A percentile compares a stretch with the other conserved stretches of the same genome.
Evolutionary conservation across 345 rosid species (phyloP).

Genomic region (Leavenworthia alabamica): DNA sequence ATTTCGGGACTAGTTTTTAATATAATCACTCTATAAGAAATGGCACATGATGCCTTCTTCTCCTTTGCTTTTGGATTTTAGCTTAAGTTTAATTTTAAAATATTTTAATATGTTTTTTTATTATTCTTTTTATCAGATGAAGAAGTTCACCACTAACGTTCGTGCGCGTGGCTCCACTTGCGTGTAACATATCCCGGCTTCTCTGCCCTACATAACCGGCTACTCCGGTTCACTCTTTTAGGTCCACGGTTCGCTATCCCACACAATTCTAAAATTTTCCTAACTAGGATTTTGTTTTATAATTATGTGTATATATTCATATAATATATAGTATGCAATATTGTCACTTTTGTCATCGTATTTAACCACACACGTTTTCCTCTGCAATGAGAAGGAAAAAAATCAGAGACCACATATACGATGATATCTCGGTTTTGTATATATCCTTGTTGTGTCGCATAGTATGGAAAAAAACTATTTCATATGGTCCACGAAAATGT

Average conservation of each 20-base stretch:
- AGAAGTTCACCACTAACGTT: constrained; percentile 20
- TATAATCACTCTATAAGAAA: constrained; percentile 14
- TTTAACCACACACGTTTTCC: not conserved
- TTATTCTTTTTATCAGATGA: constrained; percentile 8
- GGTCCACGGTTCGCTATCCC: not conserved
- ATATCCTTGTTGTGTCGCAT: not conserved
- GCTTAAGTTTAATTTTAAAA: not conserved
- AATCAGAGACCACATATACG: not conserved
- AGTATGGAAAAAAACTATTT: not conserved
- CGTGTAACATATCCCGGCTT: not conserved
- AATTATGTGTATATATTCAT: too few species aligned
- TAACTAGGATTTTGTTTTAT: not conserved
- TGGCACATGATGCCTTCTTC: constrained; percentile 37
- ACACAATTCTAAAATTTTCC: too few species aligned
- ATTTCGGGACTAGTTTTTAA: not conserved
- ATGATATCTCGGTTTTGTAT: not conserved
- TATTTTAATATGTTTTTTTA: not conserved
- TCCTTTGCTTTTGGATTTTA: constrained; percentile 34
- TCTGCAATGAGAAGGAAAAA: too few species aligned
- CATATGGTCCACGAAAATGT: not conserved
- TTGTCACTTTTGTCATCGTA: not conserved
- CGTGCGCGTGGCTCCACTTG: constrained; percentile 36
- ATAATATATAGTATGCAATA: too few species aligned
- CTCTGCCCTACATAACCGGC: too few species aligned
- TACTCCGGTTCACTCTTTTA: constrained; percentile 7